phyloP scores from a whole-genome alignment of 2,329 filamentous ascomycete genomes.

The Zasmidium citrigriseum region DNA sequence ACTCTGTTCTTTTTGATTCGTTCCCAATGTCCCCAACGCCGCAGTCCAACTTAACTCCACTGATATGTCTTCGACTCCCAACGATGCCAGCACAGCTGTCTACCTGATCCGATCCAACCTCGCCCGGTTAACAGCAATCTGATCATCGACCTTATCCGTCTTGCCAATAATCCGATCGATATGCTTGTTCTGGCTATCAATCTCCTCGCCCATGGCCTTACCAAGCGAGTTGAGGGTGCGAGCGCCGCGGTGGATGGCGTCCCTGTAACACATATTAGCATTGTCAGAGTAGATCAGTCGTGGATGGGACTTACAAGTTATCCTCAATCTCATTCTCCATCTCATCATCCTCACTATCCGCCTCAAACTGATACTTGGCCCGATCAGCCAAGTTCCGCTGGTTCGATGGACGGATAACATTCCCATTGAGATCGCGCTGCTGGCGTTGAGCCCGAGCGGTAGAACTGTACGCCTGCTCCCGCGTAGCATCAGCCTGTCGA shows the following conservation, averaged over 20 bases:
- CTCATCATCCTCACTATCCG: conserved; percentile 68
- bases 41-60: neutral
- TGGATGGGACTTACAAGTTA: conserved; percentile 33
- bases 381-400: conserved; percentile 58
- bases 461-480: conserved; percentile 53
- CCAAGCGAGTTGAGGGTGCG: conserved; percentile 72
- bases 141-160: conserved; percentile 82
- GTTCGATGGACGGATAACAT: conserved; percentile 54
- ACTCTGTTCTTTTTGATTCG: neutral
- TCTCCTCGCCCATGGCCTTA: conserved; percentile 71
- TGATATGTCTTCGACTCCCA: neutral
- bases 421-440: conserved; percentile 52
- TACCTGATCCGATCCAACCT: conserved; percentile 65
- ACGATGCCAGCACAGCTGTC: neutral
- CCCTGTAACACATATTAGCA: conserved; percentile 31
- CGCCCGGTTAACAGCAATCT: conserved; percentile 76
- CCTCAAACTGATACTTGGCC: conserved; percentile 76
- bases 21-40: neutral
- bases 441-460: conserved; percentile 65
- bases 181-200: conserved; percentile 74
- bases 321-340: conserved; percentile 54
- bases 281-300: neutral
- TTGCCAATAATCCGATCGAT: conserved; percentile 68
- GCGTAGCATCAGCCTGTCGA: conserved; percentile 57
- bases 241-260: conserved; percentile 62